Conservation (phyloP, 225 moss, liverwort and hornwort species). For the Straminergon stramineum region DNA sequence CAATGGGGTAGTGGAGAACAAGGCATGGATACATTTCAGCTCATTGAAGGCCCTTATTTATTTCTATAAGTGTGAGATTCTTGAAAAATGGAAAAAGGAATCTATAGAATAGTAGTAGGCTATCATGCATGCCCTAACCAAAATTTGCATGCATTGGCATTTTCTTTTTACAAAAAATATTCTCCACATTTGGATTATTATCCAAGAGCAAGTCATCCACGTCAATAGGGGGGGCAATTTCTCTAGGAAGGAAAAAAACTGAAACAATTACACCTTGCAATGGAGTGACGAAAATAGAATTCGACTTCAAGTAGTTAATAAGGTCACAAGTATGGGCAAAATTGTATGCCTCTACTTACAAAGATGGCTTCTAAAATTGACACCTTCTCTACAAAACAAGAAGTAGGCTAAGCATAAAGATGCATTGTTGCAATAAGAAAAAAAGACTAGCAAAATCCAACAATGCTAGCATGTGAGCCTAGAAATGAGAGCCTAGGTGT, state of each 20-base stretch:
- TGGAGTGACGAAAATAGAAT: neutral
- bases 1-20: neutral
- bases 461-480: too few relatives aligned
- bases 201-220: accelerated
- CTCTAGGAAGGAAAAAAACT: neutral
- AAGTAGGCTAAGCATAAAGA: neutral
- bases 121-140: neutral
- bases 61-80: neutral
- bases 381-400: neutral
- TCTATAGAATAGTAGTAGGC: accelerated
- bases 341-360: neutral
- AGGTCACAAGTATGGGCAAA: neutral
- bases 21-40: neutral
- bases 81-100: neutral
- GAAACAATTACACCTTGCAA: neutral
- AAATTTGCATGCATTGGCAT: neutral
- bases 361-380: neutral
- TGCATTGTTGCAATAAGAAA: neutral
- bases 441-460: neutral
- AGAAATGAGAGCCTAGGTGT: too few relatives aligned
- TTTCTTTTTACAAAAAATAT: neutral
- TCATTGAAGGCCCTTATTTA: neutral
- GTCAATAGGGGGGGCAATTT: accelerated
- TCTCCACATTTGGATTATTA: neutral
- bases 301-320: neutral